Percentiles rank a stretch among this genome's conserved stretches.
Conservation (phyloP, 805 yeast genomes). For the Torulaspora indica region DNA sequence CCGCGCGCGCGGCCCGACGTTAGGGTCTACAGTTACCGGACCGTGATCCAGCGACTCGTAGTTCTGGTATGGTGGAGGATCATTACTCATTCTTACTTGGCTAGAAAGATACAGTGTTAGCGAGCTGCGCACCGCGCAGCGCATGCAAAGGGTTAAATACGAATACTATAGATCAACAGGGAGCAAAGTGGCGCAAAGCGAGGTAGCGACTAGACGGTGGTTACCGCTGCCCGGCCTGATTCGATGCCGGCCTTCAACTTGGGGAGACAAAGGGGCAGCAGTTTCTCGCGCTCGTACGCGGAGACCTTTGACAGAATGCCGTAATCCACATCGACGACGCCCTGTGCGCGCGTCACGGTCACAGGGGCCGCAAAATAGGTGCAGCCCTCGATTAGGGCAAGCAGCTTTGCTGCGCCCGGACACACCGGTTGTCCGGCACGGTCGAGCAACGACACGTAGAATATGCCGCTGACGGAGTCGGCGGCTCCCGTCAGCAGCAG, state of each 20-base stretch:
- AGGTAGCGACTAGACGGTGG: background rate
- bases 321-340: conserved; percentile 49
- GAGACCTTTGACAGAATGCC: conserved; percentile 47
- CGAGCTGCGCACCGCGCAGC: conserved; percentile 1
- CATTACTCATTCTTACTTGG: background rate
- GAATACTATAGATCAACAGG: background rate
- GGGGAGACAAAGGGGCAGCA: conserved; percentile 27
- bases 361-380: conserved; percentile 63
- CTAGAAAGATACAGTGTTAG: background rate
- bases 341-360: conserved; percentile 48
- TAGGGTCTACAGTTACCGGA: background rate
- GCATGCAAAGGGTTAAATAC: background rate
- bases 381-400: conserved; percentile 19
- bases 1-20: too few relatives aligned
- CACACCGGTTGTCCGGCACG: conserved; percentile 45
- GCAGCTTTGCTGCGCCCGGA: conserved; percentile 21
- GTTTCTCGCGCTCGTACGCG: conserved; percentile 46
- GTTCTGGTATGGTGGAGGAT: conserved; percentile 8
- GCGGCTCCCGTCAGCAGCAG: conserved; percentile 34
- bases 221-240: conserved; percentile 17
- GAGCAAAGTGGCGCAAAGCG: background rate
- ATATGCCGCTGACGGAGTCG: conserved; percentile 46
- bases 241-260: conserved; percentile 24
- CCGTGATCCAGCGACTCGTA: conserved; percentile 6
- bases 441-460: conserved; percentile 45